Conservation (phyloP, 192 early-diverging fungal species). For the Rhizoclosmatium globosum region DNA sequence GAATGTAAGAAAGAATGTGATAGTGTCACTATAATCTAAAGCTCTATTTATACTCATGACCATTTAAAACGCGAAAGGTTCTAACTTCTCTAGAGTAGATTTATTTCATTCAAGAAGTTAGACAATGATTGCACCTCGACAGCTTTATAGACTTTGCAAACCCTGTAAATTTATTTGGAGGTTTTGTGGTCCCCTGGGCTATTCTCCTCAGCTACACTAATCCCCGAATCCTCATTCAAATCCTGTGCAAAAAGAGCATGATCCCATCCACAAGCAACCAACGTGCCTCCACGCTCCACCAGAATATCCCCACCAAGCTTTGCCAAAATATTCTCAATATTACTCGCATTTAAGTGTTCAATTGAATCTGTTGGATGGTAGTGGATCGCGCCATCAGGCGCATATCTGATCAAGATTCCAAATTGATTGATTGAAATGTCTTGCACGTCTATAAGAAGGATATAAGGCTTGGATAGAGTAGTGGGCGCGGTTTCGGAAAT, state of each 20-base stretch:
- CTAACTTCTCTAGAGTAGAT: too few species aligned
- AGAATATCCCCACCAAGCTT: neutral
- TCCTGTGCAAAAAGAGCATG: constrained; percentile 11
- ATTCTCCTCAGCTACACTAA: too few species aligned
- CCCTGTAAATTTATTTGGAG: too few species aligned
- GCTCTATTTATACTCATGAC: too few species aligned
- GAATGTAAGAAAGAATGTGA: too few species aligned
- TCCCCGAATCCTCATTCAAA: too few species aligned
- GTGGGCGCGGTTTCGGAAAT: neutral
- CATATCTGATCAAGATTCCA: neutral
- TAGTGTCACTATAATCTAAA: too few species aligned
- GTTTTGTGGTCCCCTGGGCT: too few species aligned
- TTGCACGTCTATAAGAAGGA: neutral
- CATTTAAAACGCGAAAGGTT: too few species aligned
- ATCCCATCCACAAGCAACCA: constrained; percentile 20
- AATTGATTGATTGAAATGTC: neutral
- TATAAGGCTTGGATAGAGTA: neutral
- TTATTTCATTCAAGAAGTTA: too few species aligned
- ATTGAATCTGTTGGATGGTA: neutral
- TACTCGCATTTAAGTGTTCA: neutral
- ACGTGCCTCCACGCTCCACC: neutral
- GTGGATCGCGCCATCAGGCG: neutral
- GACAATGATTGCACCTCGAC: too few species aligned
- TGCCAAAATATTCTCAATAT: neutral
- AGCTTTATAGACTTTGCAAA: too few species aligned